These are phyloP conservation scores for Astrephomene gubernaculifera DNA, from an alignment of 139 green algal species.

Conservation along the genomic window DNA sequence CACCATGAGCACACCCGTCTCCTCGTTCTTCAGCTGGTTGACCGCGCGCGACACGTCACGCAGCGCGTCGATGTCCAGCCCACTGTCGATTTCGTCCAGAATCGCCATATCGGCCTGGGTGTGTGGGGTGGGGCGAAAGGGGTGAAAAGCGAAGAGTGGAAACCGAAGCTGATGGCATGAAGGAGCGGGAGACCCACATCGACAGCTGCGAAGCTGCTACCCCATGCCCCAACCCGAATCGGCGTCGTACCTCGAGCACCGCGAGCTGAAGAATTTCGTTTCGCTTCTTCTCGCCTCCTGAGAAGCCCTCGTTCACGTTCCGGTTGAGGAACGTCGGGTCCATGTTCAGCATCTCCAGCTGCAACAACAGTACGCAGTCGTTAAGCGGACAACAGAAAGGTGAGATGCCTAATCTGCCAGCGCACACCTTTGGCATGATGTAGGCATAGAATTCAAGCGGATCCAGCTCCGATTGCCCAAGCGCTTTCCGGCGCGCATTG, in stretches of 20 bases:
- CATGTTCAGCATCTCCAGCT: slow-evolving; percentile 97
- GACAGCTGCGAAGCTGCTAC: no score
- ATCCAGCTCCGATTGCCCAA: slow-evolving; percentile 92
- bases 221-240: no score
- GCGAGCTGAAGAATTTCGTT: slow-evolving; percentile 98
- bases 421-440: slow-evolving; percentile 89
- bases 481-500: slow-evolving; percentile 88
- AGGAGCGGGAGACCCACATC: no score
- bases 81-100: slow-evolving; percentile 87
- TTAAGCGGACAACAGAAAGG: neutral
- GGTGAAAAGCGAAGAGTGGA: no score
- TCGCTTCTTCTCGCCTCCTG: slow-evolving; percentile 98
- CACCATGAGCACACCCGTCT: slow-evolving; percentile 94
- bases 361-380: neutral
- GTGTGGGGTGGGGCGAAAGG: neutral
- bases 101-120: slow-evolving; percentile 86
- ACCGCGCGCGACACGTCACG: slow-evolving; percentile 83
- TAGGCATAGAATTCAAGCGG: slow-evolving; percentile 98
- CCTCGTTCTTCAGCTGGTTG: slow-evolving; percentile 65
- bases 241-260: slow-evolving; percentile 90
- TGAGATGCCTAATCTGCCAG: neutral
- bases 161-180: no score
- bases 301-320: slow-evolving; percentile 99
- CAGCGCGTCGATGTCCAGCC: slow-evolving; percentile 97
- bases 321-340: slow-evolving; percentile 96